Evolutionary conservation across 805 yeast species (phyloP).

Genomic region (Debaryomyces prosopidis): DNA sequence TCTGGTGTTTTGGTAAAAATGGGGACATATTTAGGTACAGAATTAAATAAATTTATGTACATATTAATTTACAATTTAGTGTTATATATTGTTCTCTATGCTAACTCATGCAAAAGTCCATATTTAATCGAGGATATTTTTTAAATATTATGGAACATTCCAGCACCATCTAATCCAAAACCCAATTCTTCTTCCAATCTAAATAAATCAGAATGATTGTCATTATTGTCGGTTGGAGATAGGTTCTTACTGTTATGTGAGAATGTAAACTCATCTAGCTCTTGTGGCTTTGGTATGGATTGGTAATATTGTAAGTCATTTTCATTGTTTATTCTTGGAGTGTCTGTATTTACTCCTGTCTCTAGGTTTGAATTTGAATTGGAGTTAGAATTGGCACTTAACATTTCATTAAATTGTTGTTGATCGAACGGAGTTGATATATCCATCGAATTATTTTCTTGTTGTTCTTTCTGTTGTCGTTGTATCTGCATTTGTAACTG

Average conservation of each 20-base stretch:
- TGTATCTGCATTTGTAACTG: slow-evolving; percentile 35
- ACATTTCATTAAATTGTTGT: slow-evolving; percentile 6
- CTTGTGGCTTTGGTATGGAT: slow-evolving; percentile 45
- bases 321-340: slow-evolving; percentile 13
- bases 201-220: slow-evolving; percentile 29
- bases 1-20: slow-evolving; percentile 40
- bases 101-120: not conserved
- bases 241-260: slow-evolving; percentile 8
- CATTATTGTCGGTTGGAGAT: slow-evolving; percentile 6
- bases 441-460: slow-evolving; percentile 7
- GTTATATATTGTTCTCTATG: not conserved
- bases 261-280: slow-evolving; percentile 38
- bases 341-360: slow-evolving; percentile 18
- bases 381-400: slow-evolving; percentile 10
- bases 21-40: slow-evolving; percentile 41
- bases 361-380: slow-evolving; percentile 14
- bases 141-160: slow-evolving; percentile 14
- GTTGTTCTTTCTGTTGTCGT: slow-evolving; percentile 26
- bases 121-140: not conserved
- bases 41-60: slow-evolving; percentile 9
- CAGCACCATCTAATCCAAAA: slow-evolving; percentile 44
- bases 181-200: slow-evolving; percentile 46
- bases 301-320: slow-evolving; percentile 31
- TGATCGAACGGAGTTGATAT: not conserved
- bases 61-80: not conserved